Evolutionary conservation across 345 rosid species (phyloP), one percentile per base, ranked within the genome.

Genomic region (Hibiscus syriacus): DNA sequence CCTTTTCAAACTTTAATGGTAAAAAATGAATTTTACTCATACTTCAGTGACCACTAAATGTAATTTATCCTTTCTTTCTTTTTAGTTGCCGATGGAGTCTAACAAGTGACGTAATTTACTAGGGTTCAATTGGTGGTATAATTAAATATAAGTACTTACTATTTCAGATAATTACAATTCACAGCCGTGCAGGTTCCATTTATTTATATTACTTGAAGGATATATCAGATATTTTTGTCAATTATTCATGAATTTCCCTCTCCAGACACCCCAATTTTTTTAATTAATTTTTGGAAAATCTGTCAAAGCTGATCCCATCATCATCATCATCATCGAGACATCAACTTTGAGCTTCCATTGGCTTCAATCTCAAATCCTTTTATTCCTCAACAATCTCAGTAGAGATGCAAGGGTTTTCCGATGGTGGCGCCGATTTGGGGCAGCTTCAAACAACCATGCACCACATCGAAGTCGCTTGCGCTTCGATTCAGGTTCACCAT

Each of bases 391-490:
- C 2, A 26, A 25, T 64, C 67, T 43, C 30, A 16, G 53, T 64
- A 16, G 20, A 30, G 14, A 84, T 85, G 90, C 80, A 79, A 80
- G 90, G 85, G 56, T 70, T 73, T 74, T 55, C 84, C 41, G 83
- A 68, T 48, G 86, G 73, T 17, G 80, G 67, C 65, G 75, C 72
- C 50, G 96, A 91, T 73, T 76, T 89, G 77, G 82, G 83, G 32
- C 90, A 81, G 70, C 83, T 91, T 16, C 93, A 85, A 60, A 85
- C 98, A 69, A 87, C 94, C 55, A 87, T 94, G 99, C 89, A 74
- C n/a, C 80, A 96, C 78, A 91, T 94, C 79, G 99, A 94, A 81
- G 78, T 82, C 50, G 99, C 99, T 64, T 94, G 98, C 84, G 73
- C 95, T 73, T 82, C 88, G 69, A 82, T 91, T 76, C 96, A 94